Conservation (phyloP, 2,329 filamentous ascomycete genomes). For the Beauveria sp. region DNA sequence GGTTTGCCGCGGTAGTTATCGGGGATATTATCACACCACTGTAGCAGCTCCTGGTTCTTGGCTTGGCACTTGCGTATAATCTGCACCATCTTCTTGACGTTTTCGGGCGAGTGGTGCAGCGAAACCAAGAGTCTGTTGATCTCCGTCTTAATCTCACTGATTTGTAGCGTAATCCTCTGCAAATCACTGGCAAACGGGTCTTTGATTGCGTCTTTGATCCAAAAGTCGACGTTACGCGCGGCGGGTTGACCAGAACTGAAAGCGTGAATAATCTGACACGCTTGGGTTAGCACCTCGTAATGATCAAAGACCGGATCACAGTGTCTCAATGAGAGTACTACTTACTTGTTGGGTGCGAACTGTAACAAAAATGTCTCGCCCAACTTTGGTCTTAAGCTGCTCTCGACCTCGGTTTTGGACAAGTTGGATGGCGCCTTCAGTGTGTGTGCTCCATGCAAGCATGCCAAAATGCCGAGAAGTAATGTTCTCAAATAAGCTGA, state of each 20-base stretch:
- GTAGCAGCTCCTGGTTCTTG: conserved; percentile 43
- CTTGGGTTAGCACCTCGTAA: background rate
- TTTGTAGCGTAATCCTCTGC: conserved; percentile 45
- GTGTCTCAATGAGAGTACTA: background rate
- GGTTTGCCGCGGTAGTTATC: conserved; percentile 43
- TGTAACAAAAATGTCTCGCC: conserved; percentile 48
- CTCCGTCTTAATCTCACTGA: conserved; percentile 48
- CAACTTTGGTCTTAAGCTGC: conserved; percentile 45
- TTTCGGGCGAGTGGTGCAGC: conserved; percentile 38
- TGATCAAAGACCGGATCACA: background rate
- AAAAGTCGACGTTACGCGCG: conserved; percentile 50
- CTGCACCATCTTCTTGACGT: conserved; percentile 41
- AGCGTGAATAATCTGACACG: conserved; percentile 47
- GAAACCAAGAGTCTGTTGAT: conserved; percentile 42
- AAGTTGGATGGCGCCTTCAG: conserved; percentile 56
- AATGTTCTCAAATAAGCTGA: conserved; percentile 56
- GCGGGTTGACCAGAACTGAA: conserved; percentile 45
- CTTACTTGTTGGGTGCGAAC: conserved; percentile 54
- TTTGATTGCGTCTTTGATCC: conserved; percentile 45
- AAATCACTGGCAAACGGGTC: conserved; percentile 40
- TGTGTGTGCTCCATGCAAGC: conserved; percentile 55
- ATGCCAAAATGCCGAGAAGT: conserved; percentile 45
- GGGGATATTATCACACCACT: conserved; percentile 44
- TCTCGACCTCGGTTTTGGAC: conserved; percentile 50
- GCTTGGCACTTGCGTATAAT: conserved; percentile 44